phyloP scores from a whole-genome alignment of 345 rosid genomes.

The Gossypium mustelinum region DNA sequence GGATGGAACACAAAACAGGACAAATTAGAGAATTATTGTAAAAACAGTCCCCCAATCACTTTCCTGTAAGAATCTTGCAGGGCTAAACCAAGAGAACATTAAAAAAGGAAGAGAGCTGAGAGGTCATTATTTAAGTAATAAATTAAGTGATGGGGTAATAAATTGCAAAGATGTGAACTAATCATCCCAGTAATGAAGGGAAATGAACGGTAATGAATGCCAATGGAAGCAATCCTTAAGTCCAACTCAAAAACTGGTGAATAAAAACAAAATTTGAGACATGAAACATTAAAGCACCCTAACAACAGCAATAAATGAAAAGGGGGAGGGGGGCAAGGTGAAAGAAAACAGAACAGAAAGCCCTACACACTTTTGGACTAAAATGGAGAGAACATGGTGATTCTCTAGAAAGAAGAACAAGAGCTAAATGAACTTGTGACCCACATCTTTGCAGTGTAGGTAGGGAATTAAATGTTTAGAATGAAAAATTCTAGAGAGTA shows the following conservation, averaged over 20 bases:
- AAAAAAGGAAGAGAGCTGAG: slow-evolving; percentile 18
- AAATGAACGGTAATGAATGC: slow-evolving; percentile 31
- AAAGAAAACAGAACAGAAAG: slow-evolving; percentile 8
- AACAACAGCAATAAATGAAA: slow-evolving; percentile 35
- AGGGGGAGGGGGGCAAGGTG: background rate
- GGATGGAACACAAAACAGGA: background rate
- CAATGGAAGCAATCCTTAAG: slow-evolving; percentile 33
- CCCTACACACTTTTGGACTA: background rate
- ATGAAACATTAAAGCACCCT: slow-evolving; percentile 24
- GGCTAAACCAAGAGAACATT: slow-evolving; percentile 14
- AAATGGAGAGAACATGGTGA: slow-evolving; percentile 6
- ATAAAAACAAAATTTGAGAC: slow-evolving; percentile 23
- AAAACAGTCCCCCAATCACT: slow-evolving; percentile 18
- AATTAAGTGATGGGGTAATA: slow-evolving; percentile 21
- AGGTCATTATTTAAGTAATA: slow-evolving; percentile 34
- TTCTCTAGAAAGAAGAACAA: slow-evolving; percentile 23
- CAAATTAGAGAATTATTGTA: slow-evolving; percentile 3
- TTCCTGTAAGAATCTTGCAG: slow-evolving; percentile 14
- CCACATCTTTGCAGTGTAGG: slow-evolving; percentile 32
- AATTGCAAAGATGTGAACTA: slow-evolving; percentile 21
- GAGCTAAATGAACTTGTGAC: slow-evolving; percentile 19
- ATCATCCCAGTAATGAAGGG: slow-evolving; percentile 29
- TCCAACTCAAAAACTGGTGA: slow-evolving; percentile 30
- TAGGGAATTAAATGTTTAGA: slow-evolving; percentile 30
- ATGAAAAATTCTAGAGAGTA: background rate